phyloP scores from a whole-genome alignment of 1,139 yeast species.

The Hemisphaericaspora xylanilytica region DNA sequence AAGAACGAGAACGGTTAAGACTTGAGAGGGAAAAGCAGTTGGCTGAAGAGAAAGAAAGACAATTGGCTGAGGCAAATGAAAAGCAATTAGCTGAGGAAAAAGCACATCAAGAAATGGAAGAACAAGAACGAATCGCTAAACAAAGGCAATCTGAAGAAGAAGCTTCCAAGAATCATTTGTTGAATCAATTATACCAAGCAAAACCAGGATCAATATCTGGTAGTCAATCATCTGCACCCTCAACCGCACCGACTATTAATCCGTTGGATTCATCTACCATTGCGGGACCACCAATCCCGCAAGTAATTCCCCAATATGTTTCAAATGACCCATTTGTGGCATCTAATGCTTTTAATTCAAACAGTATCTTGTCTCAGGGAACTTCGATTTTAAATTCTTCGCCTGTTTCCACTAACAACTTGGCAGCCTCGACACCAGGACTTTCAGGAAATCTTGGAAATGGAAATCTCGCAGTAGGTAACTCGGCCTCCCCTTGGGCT shows the following conservation, averaged over 20 bases:
- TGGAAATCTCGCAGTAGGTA: not conserved
- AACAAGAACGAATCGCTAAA: slow-evolving; percentile 18
- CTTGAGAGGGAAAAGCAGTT: slow-evolving; percentile 30
- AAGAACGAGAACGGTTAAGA: slow-evolving; percentile 25
- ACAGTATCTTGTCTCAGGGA: slow-evolving; percentile 7
- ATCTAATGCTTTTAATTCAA: slow-evolving; percentile 8
- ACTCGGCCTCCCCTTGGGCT: slow-evolving; percentile 14
- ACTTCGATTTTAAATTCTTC: slow-evolving; percentile 9
- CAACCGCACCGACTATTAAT: slow-evolving; percentile 8
- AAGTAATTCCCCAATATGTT: slow-evolving; percentile 4
- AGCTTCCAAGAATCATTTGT: slow-evolving; percentile 27
- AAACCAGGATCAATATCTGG: slow-evolving; percentile 27
- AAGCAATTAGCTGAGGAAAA: slow-evolving; percentile 27
- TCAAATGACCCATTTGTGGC: slow-evolving; percentile 5
- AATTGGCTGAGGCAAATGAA: too few relatives aligned
- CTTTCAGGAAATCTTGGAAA: not conserved
- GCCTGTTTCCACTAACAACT: not conserved
- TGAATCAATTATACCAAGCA: slow-evolving; percentile 36
- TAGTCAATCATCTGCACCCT: slow-evolving; percentile 16
- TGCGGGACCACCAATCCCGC: slow-evolving; percentile 7
- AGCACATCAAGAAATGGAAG: slow-evolving; percentile 29
- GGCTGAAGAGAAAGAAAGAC: slow-evolving; percentile 31
- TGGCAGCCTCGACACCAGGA: not conserved
- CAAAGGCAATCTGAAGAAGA: slow-evolving; percentile 23
- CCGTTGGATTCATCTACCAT: slow-evolving; percentile 6